phyloP scores from a whole-genome alignment of 148 eudicot species.

The Rhododendron griersonianum region DNA sequence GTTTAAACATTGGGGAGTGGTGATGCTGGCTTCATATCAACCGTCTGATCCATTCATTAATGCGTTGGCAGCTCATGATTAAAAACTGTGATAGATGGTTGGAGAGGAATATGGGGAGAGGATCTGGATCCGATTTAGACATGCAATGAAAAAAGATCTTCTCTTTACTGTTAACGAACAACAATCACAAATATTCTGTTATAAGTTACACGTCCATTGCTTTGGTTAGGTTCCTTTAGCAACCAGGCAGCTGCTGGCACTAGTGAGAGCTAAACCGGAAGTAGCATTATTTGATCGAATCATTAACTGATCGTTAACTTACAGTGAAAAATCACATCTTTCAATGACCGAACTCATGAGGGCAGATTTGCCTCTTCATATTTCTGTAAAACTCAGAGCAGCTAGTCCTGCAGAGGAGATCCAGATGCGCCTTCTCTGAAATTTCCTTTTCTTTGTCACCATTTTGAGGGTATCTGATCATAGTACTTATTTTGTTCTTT shows the following conservation, averaged over 20 bases:
- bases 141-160: neutral
- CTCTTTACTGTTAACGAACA: neutral
- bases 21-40: too few relatives aligned
- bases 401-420: too few relatives aligned
- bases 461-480: neutral
- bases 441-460: neutral
- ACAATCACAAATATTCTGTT: neutral
- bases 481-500: neutral
- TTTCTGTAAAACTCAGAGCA: neutral
- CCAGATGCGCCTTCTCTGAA: neutral
- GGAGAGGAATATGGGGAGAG: too few relatives aligned
- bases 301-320: neutral
- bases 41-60: too few relatives aligned
- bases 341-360: neutral
- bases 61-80: too few relatives aligned
- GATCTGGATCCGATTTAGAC: too few relatives aligned
- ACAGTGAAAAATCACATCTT: neutral
- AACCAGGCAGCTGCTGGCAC: neutral
- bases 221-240: neutral
- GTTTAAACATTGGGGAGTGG: too few relatives aligned
- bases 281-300: neutral
- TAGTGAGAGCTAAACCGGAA: neutral
- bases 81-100: too few relatives aligned
- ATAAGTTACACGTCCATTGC: neutral
- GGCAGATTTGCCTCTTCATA: neutral